phyloP scores from a whole-genome alignment of 441 rosid genomes.

The Eutrema salsugineum region DNA sequence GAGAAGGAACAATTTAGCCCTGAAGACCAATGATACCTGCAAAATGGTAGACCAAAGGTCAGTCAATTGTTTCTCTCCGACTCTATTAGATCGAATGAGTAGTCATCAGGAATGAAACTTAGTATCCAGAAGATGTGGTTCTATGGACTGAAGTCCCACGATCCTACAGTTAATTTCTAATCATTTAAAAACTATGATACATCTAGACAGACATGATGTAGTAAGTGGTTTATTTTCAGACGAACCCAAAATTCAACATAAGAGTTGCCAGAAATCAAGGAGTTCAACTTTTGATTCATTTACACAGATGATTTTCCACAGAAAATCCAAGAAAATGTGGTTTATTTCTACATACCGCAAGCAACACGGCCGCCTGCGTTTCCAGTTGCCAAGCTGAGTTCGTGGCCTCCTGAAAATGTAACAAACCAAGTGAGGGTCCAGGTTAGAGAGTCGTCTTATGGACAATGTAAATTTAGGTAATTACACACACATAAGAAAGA shows the following conservation, averaged over 20 bases:
- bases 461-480: not conserved
- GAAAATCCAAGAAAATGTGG: not conserved
- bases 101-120: not conserved
- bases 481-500: not conserved
- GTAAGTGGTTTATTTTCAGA: not conserved
- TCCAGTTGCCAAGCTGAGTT: constrained; percentile 80
- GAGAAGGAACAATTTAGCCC: constrained; percentile 35
- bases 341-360: constrained; percentile 52
- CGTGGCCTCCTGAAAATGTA: constrained; percentile 70
- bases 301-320: not conserved
- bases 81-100: not conserved
- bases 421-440: not conserved
- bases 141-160: not conserved
- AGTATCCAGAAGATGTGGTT: not conserved
- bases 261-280: constrained; percentile 5
- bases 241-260: not conserved
- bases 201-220: not conserved
- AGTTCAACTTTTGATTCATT: not conserved
- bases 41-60: not conserved
- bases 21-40: constrained; percentile 72
- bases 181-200: not conserved
- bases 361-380: constrained; percentile 89
- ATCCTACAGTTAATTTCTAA: not conserved
- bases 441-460: not conserved
- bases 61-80: not conserved